phyloP scores from a whole-genome alignment of 257 asterid genomes.

The Datura wrightii region DNA sequence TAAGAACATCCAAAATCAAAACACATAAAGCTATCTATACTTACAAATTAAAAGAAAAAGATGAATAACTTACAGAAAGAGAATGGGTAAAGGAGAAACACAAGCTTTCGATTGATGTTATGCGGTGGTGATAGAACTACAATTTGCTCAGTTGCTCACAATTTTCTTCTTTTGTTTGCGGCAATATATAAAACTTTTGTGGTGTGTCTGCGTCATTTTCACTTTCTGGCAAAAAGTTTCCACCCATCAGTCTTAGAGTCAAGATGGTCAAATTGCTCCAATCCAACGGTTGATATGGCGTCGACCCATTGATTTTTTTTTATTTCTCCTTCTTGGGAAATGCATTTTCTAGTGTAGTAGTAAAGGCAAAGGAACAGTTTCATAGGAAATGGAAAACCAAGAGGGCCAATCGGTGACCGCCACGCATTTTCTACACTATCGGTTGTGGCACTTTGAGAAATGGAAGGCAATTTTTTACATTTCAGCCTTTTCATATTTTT shows the following conservation, averaged over 20 bases:
- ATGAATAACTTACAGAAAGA: neutral
- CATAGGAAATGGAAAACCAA: neutral
- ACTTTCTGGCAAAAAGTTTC: slow-evolving; percentile 30
- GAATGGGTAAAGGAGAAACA: slow-evolving; percentile 25
- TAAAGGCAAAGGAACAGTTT: neutral
- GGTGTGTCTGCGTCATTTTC: neutral
- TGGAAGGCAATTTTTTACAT: neutral
- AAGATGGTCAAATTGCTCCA: slow-evolving; percentile 33
- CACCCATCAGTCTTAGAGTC: slow-evolving; percentile 28
- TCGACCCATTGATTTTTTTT: neutral
- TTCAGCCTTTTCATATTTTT: neutral
- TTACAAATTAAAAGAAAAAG: neutral
- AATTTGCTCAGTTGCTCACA: neutral
- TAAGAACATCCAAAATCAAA: neutral
- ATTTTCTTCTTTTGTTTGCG: neutral
- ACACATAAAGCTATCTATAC: neutral
- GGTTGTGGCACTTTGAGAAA: neutral
- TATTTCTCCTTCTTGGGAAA: neutral
- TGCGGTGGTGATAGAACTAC: slow-evolving; percentile 32
- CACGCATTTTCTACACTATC: neutral
- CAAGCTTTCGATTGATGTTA: slow-evolving; percentile 29
- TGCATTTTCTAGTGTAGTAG: neutral
- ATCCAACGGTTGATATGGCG: slow-evolving; percentile 31
- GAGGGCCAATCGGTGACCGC: neutral
- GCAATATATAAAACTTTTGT: neutral